These are phyloP conservation scores for Macrolepiota dolichaula DNA, from an alignment of 768 basidiomycete genomes.

Conservation along the genomic window DNA sequence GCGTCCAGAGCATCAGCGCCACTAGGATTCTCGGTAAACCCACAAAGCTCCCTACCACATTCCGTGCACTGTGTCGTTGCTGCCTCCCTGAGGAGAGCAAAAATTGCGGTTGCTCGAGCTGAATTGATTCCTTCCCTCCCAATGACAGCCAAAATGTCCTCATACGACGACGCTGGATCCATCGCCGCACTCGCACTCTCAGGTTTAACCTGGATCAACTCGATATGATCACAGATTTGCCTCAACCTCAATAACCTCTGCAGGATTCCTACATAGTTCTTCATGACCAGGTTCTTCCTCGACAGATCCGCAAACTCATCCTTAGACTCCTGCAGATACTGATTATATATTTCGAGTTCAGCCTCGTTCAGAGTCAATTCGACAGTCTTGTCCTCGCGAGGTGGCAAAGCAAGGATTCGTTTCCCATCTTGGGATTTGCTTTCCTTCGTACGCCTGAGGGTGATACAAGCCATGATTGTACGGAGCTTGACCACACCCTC, in stretches of 20 bases:
- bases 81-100: conserved; percentile 81
- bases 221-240: conserved; percentile 97
- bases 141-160: conserved; percentile 77
- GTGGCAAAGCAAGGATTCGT: conserved; percentile 83
- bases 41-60: conserved; percentile 75
- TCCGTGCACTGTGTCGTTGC: conserved; percentile 87
- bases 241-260: conserved; percentile 95
- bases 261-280: conserved; percentile 96
- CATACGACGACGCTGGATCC: conserved; percentile 61
- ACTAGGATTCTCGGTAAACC: conserved; percentile 41
- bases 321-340: conserved; percentile 86
- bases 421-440: conserved; percentile 77
- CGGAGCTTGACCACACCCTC: conserved; percentile 92
- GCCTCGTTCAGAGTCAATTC: conserved; percentile 79
- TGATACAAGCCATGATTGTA: conserved; percentile 95
- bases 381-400: conserved; percentile 85
- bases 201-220: conserved; percentile 73
- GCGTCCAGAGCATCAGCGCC: conserved; percentile 41
- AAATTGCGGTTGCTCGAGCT: conserved; percentile 75
- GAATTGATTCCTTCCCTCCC: conserved; percentile 74
- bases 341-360: conserved; percentile 85
- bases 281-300: conserved; percentile 90
- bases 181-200: conserved; percentile 34
- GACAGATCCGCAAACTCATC: conserved; percentile 87
- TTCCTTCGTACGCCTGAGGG: conserved; percentile 95